Evolutionary conservation across 129 eudicot species (phyloP), one percentile per base, ranked within the genome.

Genomic region (Saposhnikovia divaricata): DNA sequence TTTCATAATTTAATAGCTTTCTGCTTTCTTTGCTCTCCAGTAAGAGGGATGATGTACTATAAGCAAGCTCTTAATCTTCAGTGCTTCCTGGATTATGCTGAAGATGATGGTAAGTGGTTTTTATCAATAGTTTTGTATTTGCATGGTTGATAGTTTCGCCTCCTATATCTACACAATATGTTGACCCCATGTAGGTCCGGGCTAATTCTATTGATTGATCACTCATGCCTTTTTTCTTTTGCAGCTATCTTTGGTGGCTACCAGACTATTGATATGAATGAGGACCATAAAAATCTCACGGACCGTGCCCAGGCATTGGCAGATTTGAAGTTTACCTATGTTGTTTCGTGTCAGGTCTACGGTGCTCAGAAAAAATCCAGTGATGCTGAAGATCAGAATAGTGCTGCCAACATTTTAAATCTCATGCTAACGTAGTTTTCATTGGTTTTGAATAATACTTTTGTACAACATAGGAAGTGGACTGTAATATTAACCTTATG

Each of bases 41-140:
- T 95, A 80, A 89, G 98, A 88, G 98, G 98, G 76, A 95, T 96
- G 99, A 96, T 96, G 97, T 96, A 96, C 87, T 96, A 92, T 83
- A 89, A 89, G 79, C 88, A 90, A 70, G 92, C 99, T 70, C 88
- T 96, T 81, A 94, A 90, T 77, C 97, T 96, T 76, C 99, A 96
- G 74, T 92, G 89, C 88, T 96, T 92, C 80, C 86, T 92, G 81
- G 99, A 96, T 78, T 85, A 86, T 83, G 99, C 98, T 23, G 86
- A 84, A 40, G 93, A 92, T 87, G 59, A 81, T 51, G 97, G 99
- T 96, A 84, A 83, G 91, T 84, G 40, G 50, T 78, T 76, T 71
- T 47, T 8, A 71, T 71, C 12, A 71, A 38, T 8, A 15, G 18
- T 37, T 15, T 39, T 71, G 75, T 71, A 28, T 39, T 71, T 39